phyloP scores from a whole-genome alignment of 2,329 filamentous ascomycete genomes.

The Botryotinia calthae region DNA sequence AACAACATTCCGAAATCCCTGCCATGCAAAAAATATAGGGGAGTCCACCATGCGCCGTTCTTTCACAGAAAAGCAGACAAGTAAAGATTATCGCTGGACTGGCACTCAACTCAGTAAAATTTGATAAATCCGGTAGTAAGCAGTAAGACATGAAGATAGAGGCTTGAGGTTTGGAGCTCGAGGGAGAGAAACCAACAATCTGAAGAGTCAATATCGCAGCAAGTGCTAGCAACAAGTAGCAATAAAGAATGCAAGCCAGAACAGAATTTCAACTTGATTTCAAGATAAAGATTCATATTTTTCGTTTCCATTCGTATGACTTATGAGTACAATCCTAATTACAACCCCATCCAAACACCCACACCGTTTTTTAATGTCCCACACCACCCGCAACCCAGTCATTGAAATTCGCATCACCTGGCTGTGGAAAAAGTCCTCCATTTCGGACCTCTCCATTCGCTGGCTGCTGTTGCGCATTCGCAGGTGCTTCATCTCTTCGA shows the following conservation, averaged over 20 bases:
- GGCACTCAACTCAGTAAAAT: background rate
- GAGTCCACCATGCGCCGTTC: background rate
- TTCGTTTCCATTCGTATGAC: background rate
- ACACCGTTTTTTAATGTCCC: constrained; percentile 49
- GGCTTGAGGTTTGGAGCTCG: background rate
- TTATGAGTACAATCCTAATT: background rate
- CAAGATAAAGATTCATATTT: background rate
- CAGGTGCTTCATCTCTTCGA: constrained; percentile 43
- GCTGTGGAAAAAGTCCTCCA: constrained; percentile 61
- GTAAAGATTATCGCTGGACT: background rate
- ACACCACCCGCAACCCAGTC: constrained; percentile 65
- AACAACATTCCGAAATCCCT: background rate
- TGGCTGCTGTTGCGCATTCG: constrained; percentile 37
- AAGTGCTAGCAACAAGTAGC: background rate
- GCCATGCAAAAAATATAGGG: background rate
- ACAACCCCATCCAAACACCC: background rate
- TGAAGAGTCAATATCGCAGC: background rate
- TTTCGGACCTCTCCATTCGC: constrained; percentile 39
- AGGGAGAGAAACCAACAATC: background rate
- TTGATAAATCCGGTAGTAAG: background rate
- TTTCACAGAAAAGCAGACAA: background rate
- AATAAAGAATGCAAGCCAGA: background rate
- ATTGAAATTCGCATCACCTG: constrained; percentile 64
- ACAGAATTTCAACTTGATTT: background rate
- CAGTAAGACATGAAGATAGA: background rate